A percentile compares a stretch with the other conserved stretches of the same genome.
Evolutionary conservation across 192 early-diverging fungal species (phyloP).

Genomic region (Backusella tarrabulga): DNA sequence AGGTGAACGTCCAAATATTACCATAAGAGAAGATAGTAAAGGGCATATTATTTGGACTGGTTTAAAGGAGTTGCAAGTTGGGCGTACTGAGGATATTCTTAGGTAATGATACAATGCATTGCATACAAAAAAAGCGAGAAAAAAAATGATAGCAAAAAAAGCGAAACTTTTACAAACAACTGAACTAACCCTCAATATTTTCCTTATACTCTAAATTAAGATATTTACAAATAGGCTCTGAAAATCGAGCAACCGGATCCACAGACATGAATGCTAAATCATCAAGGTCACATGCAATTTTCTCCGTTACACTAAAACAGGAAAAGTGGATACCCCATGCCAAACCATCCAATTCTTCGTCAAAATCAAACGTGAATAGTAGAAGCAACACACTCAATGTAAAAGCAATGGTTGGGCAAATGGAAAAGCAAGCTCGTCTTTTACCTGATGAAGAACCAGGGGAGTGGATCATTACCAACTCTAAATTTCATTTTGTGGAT

Average conservation of each 20-base stretch:
- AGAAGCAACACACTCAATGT: conserved; percentile 23
- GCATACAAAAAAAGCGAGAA: background rate
- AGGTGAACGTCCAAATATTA: conserved; percentile 57
- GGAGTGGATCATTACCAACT: conserved; percentile 59
- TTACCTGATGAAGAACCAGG: conserved; percentile 32
- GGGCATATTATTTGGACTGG: conserved; percentile 85
- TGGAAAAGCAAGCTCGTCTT: conserved; percentile 20
- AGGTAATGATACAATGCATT: conserved; percentile 37
- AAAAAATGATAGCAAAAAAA: background rate
- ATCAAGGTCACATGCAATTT: conserved; percentile 96
- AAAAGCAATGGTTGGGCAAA: conserved; percentile 24
- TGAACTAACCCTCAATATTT: background rate
- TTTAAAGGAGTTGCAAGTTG: conserved; percentile 75
- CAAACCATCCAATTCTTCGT: background rate
- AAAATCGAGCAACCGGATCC: conserved; percentile 81
- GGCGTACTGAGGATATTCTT: conserved; percentile 66
- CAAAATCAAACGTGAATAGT: background rate
- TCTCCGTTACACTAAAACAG: conserved; percentile 85
- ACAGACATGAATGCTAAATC: conserved; percentile 97
- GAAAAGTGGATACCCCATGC: conserved; percentile 46
- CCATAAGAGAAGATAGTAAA: conserved; percentile 79
- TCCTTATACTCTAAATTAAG: conserved; percentile 14
- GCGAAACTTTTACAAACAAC: background rate
- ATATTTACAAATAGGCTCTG: conserved; percentile 65
- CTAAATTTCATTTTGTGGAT: conserved; percentile 99